Conservation (phyloP, 2,329 filamentous ascomycete species). For the Apiospora saccharicola region DNA sequence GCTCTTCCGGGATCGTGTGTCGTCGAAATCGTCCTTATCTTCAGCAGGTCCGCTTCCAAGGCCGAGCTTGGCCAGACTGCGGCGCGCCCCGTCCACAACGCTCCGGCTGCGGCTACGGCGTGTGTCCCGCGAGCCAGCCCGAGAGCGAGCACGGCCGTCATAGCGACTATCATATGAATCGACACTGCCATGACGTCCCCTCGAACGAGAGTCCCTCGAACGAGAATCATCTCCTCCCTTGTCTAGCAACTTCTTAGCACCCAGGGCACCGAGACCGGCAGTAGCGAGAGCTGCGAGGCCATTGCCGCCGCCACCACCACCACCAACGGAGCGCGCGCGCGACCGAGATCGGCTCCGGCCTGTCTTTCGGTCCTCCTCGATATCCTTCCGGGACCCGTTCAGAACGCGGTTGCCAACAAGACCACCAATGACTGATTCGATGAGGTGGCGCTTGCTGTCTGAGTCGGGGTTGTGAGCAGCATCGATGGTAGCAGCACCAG, state of each 20-base stretch:
- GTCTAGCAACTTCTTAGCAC: constrained; percentile 66
- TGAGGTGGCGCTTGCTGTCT: constrained; percentile 82
- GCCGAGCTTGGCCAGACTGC: constrained; percentile 67
- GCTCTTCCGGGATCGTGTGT: constrained; percentile 45
- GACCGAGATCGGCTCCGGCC: constrained; percentile 76
- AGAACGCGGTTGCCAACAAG: constrained; percentile 85
- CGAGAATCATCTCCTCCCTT: constrained; percentile 49
- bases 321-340: constrained; percentile 63
- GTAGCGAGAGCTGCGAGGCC: constrained; percentile 70
- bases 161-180: constrained; percentile 56
- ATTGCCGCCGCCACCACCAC: constrained; percentile 53
- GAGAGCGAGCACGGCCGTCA: constrained; percentile 46
- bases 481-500: constrained; percentile 86
- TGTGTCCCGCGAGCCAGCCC: constrained; percentile 43
- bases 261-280: constrained; percentile 66
- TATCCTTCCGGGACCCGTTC: constrained; percentile 77
- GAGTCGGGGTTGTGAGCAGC: constrained; percentile 74
- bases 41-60: constrained; percentile 59
- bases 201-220: constrained; percentile 48
- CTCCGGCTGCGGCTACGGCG: constrained; percentile 68
- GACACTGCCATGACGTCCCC: constrained; percentile 57
- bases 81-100: constrained; percentile 68
- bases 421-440: constrained; percentile 89
- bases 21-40: constrained; percentile 53
- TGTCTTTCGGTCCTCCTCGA: constrained; percentile 65